phyloP scores from a whole-genome alignment of 2,329 filamentous ascomycete genomes.

The Colletotrichum higginsianum region DNA sequence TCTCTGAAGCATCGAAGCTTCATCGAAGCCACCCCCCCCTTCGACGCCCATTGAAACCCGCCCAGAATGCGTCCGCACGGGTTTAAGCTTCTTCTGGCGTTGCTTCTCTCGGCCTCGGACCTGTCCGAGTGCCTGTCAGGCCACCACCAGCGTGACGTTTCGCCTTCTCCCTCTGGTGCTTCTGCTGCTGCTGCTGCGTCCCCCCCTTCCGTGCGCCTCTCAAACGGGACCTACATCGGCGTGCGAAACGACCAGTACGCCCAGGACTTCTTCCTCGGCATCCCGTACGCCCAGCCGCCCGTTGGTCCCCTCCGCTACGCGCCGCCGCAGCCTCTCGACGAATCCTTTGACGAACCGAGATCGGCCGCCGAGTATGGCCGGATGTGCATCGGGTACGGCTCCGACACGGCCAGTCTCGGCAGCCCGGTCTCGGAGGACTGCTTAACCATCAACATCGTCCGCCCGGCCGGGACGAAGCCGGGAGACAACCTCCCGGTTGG shows the following conservation, averaged over 20 bases:
- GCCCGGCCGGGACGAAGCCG: slow-evolving; percentile 60
- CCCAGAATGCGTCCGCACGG: slow-evolving; percentile 26
- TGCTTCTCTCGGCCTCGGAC: slow-evolving; percentile 28
- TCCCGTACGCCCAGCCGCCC: slow-evolving; percentile 76
- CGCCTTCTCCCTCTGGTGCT: slow-evolving; percentile 1
- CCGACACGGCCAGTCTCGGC: slow-evolving; percentile 48
- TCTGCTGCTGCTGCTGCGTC: no score
- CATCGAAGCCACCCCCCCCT: neutral
- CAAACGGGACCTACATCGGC: slow-evolving; percentile 57
- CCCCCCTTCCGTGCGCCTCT: slow-evolving; percentile 21
- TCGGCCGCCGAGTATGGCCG: slow-evolving; percentile 62
- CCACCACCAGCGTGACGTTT: slow-evolving; percentile 14
- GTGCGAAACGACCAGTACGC: slow-evolving; percentile 55
- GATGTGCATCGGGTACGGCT: slow-evolving; percentile 67
- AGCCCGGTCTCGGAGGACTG: slow-evolving; percentile 68
- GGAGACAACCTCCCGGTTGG: slow-evolving; percentile 67
- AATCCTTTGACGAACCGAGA: slow-evolving; percentile 59
- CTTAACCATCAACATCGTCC: slow-evolving; percentile 63
- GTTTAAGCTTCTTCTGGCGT: slow-evolving; percentile 36
- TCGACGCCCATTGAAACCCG: slow-evolving; percentile 25
- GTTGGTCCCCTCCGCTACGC: slow-evolving; percentile 71
- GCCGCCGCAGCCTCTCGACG: slow-evolving; percentile 67
- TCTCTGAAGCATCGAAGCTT: slow-evolving; percentile 1
- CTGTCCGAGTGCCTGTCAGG: slow-evolving; percentile 26
- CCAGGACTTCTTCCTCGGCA: slow-evolving; percentile 73